A percentile compares a stretch with the other conserved stretches of the same genome.
Conservation (phyloP, 352 stramenopile species). For the Pseudoperonospora humuli region DNA sequence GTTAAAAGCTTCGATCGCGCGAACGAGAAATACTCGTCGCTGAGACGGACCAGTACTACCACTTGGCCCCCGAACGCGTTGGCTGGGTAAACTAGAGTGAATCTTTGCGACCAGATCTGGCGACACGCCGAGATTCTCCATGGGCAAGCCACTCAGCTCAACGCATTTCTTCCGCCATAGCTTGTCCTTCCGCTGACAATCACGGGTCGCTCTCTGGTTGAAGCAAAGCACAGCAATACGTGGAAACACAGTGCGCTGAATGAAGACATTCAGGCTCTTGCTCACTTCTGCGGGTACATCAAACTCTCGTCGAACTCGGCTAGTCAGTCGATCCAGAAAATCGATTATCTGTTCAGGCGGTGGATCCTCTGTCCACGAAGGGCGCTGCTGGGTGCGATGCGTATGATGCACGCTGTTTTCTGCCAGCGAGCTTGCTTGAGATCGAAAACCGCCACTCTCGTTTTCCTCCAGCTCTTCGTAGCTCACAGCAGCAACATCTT, state of each 20-base stretch:
- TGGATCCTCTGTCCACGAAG: slow-evolving; percentile 56
- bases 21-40: slow-evolving; percentile 44
- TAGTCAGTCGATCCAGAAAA: slow-evolving; percentile 60
- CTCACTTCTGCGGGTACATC: slow-evolving; percentile 60
- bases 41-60: slow-evolving; percentile 19
- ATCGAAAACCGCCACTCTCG: slow-evolving; percentile 8
- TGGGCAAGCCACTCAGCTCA: slow-evolving; percentile 50
- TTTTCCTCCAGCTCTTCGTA: slow-evolving; percentile 53
- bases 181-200: slow-evolving; percentile 80
- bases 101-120: slow-evolving; percentile 58
- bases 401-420: slow-evolving; percentile 3
- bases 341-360: slow-evolving; percentile 69
- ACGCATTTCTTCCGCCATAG: slow-evolving; percentile 69
- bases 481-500: slow-evolving; percentile 49
- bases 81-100: slow-evolving; percentile 38
- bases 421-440: slow-evolving; percentile 6
- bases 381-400: slow-evolving; percentile 10
- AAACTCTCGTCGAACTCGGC: slow-evolving; percentile 65
- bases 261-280: slow-evolving; percentile 72
- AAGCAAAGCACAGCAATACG: slow-evolving; percentile 72
- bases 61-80: slow-evolving; percentile 17
- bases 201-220: slow-evolving; percentile 50
- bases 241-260: slow-evolving; percentile 69
- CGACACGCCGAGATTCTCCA: slow-evolving; percentile 58
- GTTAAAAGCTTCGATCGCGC: slow-evolving; percentile 74